Conservation (phyloP, 2,329 filamentous ascomycete genomes). For the Rosellinia necatrix region DNA sequence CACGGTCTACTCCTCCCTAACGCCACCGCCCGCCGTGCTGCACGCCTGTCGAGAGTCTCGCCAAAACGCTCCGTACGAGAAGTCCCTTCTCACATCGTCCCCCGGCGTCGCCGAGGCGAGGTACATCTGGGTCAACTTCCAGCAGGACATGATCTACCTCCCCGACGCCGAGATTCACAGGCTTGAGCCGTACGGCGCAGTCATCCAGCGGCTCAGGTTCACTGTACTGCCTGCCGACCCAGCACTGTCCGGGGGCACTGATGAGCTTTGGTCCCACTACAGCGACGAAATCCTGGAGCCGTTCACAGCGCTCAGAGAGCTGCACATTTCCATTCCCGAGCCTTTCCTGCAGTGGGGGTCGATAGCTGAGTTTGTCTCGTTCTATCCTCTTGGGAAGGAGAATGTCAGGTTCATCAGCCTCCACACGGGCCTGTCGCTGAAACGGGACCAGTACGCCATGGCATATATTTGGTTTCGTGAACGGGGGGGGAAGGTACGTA, state of each 20-base stretch:
- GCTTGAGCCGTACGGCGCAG: not conserved
- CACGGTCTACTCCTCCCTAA: not conserved
- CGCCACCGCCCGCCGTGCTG: constrained; percentile 3
- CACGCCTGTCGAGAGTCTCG: constrained; percentile 10
- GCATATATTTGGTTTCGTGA: not conserved
- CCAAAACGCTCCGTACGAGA: not conserved
- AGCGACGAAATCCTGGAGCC: not conserved
- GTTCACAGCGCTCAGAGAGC: constrained; percentile 1
- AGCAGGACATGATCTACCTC: constrained; percentile 11
- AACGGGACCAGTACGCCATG: not conserved
- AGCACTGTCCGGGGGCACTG: not conserved
- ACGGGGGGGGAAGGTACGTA: not conserved
- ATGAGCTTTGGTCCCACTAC: not conserved
- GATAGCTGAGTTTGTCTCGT: not conserved
- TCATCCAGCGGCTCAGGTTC: constrained; percentile 8
- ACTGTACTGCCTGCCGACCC: not conserved
- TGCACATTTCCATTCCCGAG: not conserved
- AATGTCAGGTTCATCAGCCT: constrained; percentile 3
- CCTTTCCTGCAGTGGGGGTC: not conserved
- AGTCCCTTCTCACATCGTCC: constrained; percentile 2
- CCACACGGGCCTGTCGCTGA: constrained; percentile 5
- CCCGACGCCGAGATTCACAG: not conserved
- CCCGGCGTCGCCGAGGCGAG: not conserved
- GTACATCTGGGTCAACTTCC: constrained; percentile 19
- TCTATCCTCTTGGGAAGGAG: not conserved